Base-by-base conservation (phyloP, 2,329 filamentous ascomycete genomes). In the Aureobasidium melanogenum region DNA sequence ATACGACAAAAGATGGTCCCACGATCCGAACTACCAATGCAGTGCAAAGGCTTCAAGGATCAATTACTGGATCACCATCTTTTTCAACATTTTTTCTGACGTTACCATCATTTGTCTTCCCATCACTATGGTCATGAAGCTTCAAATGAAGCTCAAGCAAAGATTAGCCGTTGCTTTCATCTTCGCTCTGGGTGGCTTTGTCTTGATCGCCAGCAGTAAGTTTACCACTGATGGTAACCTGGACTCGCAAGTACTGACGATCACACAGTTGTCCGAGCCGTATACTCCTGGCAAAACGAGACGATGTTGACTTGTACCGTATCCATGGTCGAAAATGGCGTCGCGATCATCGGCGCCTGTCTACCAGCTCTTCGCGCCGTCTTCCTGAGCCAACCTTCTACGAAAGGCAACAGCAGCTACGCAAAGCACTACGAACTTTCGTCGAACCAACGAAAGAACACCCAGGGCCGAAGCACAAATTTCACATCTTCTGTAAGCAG, bases 241-340 rank as follows among this genome's bases (percentile, higher is more conserved):
- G 17, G 12, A n/a, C 7, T 2, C n/a, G 12, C 10, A 34, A 34
- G 7, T 34, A 51, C 56, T 60, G 12, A 60, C 44, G 2, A 34
- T n/a, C n/a, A 26, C 5, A 4, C 2, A 60, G 56, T 51, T 28
- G 26, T 60, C 26, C 56, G 56, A 43, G 56, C 56, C 28, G 34
- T 51, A 12, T 60, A 60, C 19, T 60, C 56, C 1, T 60, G 56
- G 56, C 46, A 43, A 12, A 60, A 60, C 28, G 17, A 60, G 19
- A 60, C 56, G n/a, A 60, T 60, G 56, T 22, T 60, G 10, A 60
- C 56, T 26, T 60, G 56, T 10, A 60, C 56, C 14, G 56, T 60
- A 1, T 60, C 56, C 17, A 60, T 60, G 56, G 46, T 60, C 2
- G 56, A 60, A 19, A 60, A 50, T 7, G 56, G 56, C 10, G 56